These are phyloP conservation scores for Rosa persica DNA, from an alignment of 306 rosid species.

Conservation along the genomic window DNA sequence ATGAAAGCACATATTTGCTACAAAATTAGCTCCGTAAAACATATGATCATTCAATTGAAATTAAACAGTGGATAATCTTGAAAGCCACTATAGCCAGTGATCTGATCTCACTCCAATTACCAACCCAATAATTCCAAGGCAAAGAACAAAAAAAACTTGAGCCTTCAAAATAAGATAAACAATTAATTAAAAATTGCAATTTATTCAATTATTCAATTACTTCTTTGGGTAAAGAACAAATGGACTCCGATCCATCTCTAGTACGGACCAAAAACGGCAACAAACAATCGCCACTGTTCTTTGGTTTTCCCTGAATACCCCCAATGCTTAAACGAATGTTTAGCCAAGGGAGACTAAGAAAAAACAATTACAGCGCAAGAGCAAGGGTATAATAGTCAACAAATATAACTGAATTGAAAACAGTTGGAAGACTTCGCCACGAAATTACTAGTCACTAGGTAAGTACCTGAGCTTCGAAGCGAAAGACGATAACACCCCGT, in stretches of 20 bases:
- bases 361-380: not conserved
- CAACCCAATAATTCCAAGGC: not conserved
- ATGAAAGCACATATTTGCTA: not conserved
- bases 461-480: constrained; percentile 77
- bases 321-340: not conserved
- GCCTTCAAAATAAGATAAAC: not conserved
- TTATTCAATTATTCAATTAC: no score
- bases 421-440: not conserved
- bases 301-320: constrained; percentile 8
- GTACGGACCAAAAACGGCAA: not conserved
- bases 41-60: not conserved
- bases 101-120: not conserved
- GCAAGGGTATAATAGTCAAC: constrained; percentile 37
- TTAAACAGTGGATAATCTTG: not conserved
- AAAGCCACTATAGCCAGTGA: not conserved
- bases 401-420: not conserved
- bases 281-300: not conserved
- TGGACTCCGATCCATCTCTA: not conserved
- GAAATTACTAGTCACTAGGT: not conserved
- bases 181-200: not conserved
- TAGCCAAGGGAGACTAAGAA: not conserved
- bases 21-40: not conserved
- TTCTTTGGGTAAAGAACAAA: not conserved
- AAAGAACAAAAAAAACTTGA: not conserved
- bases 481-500: constrained; percentile 63